phyloP scores from a whole-genome alignment of 305 asterid species.

The Striga hermonthica region DNA sequence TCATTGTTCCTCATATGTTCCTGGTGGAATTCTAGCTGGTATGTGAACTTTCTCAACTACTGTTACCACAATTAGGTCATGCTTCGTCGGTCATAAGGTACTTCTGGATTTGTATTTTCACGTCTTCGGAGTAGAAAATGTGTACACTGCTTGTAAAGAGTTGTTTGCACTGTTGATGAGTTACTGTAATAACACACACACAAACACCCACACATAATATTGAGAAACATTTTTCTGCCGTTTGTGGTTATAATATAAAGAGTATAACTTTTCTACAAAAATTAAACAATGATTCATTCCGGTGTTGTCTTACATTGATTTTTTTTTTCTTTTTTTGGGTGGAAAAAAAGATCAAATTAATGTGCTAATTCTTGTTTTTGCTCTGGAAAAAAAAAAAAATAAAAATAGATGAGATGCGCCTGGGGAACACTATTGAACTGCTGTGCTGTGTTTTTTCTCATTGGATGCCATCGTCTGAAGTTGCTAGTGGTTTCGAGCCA shows the following conservation, averaged over 20 bases:
- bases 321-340: constrained; percentile 29
- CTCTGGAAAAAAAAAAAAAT: constrained; percentile 34
- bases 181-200: constrained; percentile 12
- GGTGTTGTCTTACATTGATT: constrained; percentile 9
- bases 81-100: constrained; percentile 8
- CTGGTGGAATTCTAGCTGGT: constrained; percentile 98
- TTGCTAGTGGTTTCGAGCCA: constrained; percentile 35
- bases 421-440: constrained; percentile 96
- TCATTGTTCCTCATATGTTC: constrained; percentile 48
- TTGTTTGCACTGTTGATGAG: constrained; percentile 12
- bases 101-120: constrained; percentile 11
- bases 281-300: constrained; percentile 4
- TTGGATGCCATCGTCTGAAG: constrained; percentile 63
- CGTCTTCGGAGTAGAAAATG: constrained; percentile 20
- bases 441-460: constrained; percentile 81
- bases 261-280: constrained; percentile 15
- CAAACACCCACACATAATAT: neutral
- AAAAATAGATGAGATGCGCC: constrained; percentile 92
- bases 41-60: constrained; percentile 34
- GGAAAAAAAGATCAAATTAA: constrained; percentile 34
- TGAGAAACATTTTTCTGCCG: constrained; percentile 9
- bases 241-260: neutral
- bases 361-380: constrained; percentile 31
- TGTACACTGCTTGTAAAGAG: constrained; percentile 19
- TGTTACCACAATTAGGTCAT: neutral